Evolutionary conservation across 345 rosid genomes (phyloP).

Genomic region (Zanthoxylum bungeanum): DNA sequence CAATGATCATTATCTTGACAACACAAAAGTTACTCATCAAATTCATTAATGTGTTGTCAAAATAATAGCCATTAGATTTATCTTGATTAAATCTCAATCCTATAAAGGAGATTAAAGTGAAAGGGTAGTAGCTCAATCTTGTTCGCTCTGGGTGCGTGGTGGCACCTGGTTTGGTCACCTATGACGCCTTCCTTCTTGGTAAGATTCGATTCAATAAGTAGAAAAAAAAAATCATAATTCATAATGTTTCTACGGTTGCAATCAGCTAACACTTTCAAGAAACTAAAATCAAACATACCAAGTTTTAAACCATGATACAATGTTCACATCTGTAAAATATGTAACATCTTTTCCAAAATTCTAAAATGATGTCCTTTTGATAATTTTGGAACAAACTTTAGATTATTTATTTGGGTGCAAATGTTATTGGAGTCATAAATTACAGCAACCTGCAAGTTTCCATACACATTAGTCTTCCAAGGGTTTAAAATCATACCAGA

Average conservation of each 20-base stretch:
- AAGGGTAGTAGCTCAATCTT: no score
- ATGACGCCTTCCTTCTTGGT: no score
- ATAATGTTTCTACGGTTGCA: not conserved
- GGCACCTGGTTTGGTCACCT: no score
- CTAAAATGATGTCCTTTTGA: not conserved
- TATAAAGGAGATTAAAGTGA: no score
- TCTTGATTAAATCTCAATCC: no score
- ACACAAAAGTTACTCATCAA: no score
- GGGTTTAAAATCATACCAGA: not conserved
- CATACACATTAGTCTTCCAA: not conserved
- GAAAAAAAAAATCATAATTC: not conserved
- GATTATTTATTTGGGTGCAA: not conserved
- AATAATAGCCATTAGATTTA: no score
- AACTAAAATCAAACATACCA: not conserved
- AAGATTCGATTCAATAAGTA: no score
- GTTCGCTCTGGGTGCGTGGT: no score
- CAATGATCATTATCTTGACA: no score
- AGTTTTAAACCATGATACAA: not conserved
- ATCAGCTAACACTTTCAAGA: not conserved
- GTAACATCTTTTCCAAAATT: not conserved
- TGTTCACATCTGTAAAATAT: not conserved
- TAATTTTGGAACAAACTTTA: not conserved
- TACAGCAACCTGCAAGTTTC: constrained; percentile 4
- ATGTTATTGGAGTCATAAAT: not conserved
- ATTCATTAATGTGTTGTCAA: no score